Base-by-base conservation (phyloP, 257 asterid species). In the Gynochthodes officinalis region DNA sequence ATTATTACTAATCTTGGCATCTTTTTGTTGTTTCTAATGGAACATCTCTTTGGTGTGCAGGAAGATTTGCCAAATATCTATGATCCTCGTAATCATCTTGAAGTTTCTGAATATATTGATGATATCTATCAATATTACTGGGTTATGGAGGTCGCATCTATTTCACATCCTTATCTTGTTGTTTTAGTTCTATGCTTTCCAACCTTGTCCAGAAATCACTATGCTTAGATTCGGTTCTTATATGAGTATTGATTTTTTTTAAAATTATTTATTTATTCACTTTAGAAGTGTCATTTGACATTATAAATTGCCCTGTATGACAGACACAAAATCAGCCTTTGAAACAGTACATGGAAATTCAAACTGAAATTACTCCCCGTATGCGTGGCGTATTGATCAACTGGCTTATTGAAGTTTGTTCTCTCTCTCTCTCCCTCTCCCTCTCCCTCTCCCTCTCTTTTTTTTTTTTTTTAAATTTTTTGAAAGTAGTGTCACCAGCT, bases 301-400 rank as follows among this genome's bases (percentile, higher is more conserved):
- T 61, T 28, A 42, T 70, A 42, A 65, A 27, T 72, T 68, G 19
- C 62, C 46, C 73, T 43, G 61, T 16, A 50, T 66, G 80, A 78
- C 83, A 93, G 96, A 85, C 85, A 48, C 95, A 82, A 39, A 88
- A 82, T 81, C 89, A 82, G 79, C 77, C 77, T 21, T 54, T 84
- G 78, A 83, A 85, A 85, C 74, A 82, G 69, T 89, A 86, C 86
- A 76, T 89, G 87, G 93, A 71, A 39, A 75, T 68, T 72, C 96
- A 88, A 78, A 73, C 75, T 63, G 88, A 89, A 25, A 86, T 91
- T 64, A 82, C 94, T 70, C 96, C 96, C 76, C 91, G 87, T 78
- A 93, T 87, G 93, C 96, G 98, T 80, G 96, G 95, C 43, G 82
- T 88, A 83, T 79, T 94, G 83, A 85, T 94, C 87, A 94, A 91